Evolutionary conservation across 2,329 filamentous ascomycete species (phyloP).

Genomic region (Aspergillus nomiae): DNA sequence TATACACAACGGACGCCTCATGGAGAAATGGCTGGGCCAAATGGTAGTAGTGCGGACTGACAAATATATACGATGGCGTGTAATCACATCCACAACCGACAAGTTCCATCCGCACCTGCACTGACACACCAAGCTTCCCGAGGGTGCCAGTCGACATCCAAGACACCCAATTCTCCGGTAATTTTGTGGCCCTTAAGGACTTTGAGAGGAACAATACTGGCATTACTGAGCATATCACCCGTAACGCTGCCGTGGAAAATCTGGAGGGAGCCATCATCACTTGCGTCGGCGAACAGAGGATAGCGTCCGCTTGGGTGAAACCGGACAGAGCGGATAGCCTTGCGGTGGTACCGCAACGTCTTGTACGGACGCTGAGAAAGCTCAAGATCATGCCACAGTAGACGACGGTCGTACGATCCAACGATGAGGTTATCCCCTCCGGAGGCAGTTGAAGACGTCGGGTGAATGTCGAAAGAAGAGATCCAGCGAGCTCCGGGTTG

Average conservation of each 20-base stretch:
- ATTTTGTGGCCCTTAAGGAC: slow-evolving; percentile 89
- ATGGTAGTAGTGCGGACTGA: slow-evolving; percentile 22
- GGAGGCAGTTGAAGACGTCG: slow-evolving; percentile 83
- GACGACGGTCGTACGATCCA: slow-evolving; percentile 87
- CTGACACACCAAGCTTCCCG: slow-evolving; percentile 91
- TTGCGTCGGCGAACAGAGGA: slow-evolving; percentile 90
- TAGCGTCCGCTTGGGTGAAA: slow-evolving; percentile 77
- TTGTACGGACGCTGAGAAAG: slow-evolving; percentile 90
- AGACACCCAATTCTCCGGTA: slow-evolving; percentile 79
- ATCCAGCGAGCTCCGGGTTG: slow-evolving; percentile 95
- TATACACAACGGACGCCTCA: slow-evolving; percentile 30
- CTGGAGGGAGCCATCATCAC: slow-evolving; percentile 91
- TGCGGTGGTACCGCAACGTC: slow-evolving; percentile 90
- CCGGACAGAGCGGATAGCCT: slow-evolving; percentile 85
- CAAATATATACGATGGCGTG: slow-evolving; percentile 25
- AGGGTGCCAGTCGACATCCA: slow-evolving; percentile 96
- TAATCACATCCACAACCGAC: slow-evolving; percentile 77
- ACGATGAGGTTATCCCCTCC: slow-evolving; percentile 93
- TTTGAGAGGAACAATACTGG: slow-evolving; percentile 94
- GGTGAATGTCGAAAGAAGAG: slow-evolving; percentile 88
- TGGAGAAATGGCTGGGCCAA: slow-evolving; percentile 21
- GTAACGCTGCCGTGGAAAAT: slow-evolving; percentile 97
- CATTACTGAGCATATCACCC: slow-evolving; percentile 92
- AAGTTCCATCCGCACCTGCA: slow-evolving; percentile 90
- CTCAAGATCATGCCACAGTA: slow-evolving; percentile 97